A percentile compares a stretch with the other conserved stretches of the same genome.
Conservation (phyloP, 768 basidiomycete species). For the Suillus fuscotomentosus region DNA sequence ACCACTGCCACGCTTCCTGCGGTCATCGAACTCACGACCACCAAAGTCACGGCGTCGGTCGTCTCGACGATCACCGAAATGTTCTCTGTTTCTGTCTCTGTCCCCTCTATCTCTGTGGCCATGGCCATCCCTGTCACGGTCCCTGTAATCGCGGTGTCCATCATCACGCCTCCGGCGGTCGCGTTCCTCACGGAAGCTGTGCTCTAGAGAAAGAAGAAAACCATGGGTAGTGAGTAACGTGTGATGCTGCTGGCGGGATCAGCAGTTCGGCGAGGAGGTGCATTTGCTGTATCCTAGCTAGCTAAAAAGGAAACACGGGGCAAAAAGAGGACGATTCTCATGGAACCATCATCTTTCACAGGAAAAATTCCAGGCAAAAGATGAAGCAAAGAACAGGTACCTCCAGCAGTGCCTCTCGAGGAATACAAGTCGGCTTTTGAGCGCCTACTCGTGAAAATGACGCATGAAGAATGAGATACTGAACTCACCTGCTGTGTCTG, state of each 20-base stretch:
- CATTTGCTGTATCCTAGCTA: constrained; percentile 52
- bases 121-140: constrained; percentile 42
- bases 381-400: constrained; percentile 36
- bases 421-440: constrained; percentile 27
- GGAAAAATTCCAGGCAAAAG: constrained; percentile 38
- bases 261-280: constrained; percentile 42
- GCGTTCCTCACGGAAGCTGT: constrained; percentile 64
- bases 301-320: constrained; percentile 59
- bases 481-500: constrained; percentile 58
- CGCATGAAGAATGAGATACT: constrained; percentile 9
- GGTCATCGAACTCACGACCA: constrained; percentile 48
- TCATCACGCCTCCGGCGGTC: constrained; percentile 65
- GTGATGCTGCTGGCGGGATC: constrained; percentile 36
- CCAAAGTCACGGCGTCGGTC: constrained; percentile 53
- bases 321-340: constrained; percentile 21
- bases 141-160: constrained; percentile 49
- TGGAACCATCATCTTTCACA: constrained; percentile 56
- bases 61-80: constrained; percentile 37
- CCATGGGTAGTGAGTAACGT: constrained; percentile 51
- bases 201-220: constrained; percentile 50
- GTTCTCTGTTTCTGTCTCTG: constrained; percentile 35
- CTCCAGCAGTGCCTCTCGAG: constrained; percentile 28
- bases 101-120: constrained; percentile 36
- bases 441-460: constrained; percentile 28
- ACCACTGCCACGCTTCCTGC: constrained; percentile 35